Evolutionary conservation across 176 grass and related monocot species (phyloP), one percentile per base, ranked within the genome.

Genomic region (Leersia perrieri): DNA sequence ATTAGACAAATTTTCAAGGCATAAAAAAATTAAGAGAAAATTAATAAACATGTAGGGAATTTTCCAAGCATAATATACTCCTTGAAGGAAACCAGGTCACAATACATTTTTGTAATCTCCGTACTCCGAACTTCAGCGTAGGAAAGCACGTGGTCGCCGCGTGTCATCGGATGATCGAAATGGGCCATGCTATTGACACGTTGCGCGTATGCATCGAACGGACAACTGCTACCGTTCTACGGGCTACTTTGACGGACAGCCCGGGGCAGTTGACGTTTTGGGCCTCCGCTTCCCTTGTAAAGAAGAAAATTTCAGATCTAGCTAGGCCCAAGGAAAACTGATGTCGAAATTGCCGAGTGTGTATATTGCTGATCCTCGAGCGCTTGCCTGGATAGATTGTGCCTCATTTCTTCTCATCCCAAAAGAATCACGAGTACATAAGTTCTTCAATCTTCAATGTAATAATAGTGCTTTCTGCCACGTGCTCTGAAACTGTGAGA

Each of bases 391-490:
- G 15, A 29, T 30, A 36, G 28, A 57, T 23, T 30, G 74, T 6
- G 2, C 58, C 33, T 61, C 61, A 53, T 53, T 49, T 25, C 38
- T 6, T 47, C 44, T 8, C 12, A 14, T 25, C 5, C 34, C 66
- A 26, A 69, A 40, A 69, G 34, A 39, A 31, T n/a, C n/a, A n/a
- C n/a, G n/a, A n/a, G n/a, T n/a, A n/a, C n/a, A n/a, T n/a, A n/a
- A n/a, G n/a, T n/a, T n/a, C n/a, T n/a, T n/a, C n/a, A n/a, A n/a
- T 18, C 18, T 73, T 32, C 9, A 53, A 31, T 9, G 44, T 80
- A 70, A 70, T 40, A 60, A 80, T 80, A 25, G 33, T 12, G 57
- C 78, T 70, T 80, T 60, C 41, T 58, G 30, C 27, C 67, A 84
- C 11, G 18, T 76, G 81, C 25, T 51, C 1, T 66, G 10, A 72